phyloP scores from a whole-genome alignment of 2,329 filamentous ascomycete species.

The Ascochyta lentis region DNA sequence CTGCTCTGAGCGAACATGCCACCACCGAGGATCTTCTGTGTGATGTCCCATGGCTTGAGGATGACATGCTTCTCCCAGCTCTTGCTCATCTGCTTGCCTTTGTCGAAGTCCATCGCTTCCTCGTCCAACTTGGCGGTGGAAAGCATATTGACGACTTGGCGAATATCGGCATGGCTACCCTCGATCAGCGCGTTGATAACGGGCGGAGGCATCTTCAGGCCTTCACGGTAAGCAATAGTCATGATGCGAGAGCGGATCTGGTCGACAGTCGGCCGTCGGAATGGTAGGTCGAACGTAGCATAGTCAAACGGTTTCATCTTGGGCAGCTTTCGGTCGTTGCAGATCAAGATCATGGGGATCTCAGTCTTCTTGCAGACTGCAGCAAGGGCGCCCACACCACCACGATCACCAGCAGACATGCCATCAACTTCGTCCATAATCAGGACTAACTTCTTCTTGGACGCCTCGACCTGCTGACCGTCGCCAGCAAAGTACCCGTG shows the following conservation, averaged over 20 bases:
- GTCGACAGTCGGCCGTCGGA: conserved; percentile 87
- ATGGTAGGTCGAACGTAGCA: conserved; percentile 82
- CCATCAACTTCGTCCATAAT: conserved; percentile 99
- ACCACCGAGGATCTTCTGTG: conserved; percentile 85
- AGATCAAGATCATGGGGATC: conserved; percentile 94
- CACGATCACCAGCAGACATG: conserved; percentile 96
- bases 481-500: conserved; percentile 88
- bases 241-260: conserved; percentile 91
- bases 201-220: conserved; percentile 79
- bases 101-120: conserved; percentile 77
- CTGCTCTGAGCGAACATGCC: conserved; percentile 85
- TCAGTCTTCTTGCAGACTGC: conserved; percentile 95
- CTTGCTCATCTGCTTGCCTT: conserved; percentile 93
- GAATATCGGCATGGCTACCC: conserved; percentile 92
- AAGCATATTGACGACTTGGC: conserved; percentile 98
- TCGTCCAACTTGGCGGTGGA: conserved; percentile 91
- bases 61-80: conserved; percentile 98
- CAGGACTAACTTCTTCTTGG: conserved; percentile 91
- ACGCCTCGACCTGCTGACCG: conserved; percentile 76
- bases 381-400: conserved; percentile 91
- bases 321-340: conserved; percentile 88
- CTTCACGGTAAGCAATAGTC: conserved; percentile 93
- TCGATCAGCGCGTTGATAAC: conserved; percentile 95
- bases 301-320: conserved; percentile 99
- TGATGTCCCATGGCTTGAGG: conserved; percentile 98